Conservation (phyloP, 108 stramenopile species). For the Pseudonitzschia multiseries region DNA sequence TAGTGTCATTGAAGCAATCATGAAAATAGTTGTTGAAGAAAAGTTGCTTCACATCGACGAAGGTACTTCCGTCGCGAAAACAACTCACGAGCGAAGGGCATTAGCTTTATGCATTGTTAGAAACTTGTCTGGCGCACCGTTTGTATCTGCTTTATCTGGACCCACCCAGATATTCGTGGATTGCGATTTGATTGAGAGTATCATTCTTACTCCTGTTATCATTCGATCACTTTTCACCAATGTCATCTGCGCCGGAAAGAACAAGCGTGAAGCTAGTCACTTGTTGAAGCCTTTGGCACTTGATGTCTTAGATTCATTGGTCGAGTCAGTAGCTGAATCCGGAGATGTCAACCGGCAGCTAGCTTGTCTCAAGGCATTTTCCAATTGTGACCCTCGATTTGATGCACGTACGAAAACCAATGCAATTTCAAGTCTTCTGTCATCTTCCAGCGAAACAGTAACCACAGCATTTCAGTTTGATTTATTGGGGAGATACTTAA, state of each 20-base stretch:
- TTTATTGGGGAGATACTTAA: slow-evolving; percentile 36
- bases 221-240: slow-evolving; percentile 63
- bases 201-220: slow-evolving; percentile 46
- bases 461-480: slow-evolving; percentile 6
- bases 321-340: slow-evolving; percentile 21
- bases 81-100: slow-evolving; percentile 65
- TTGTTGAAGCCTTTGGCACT: slow-evolving; percentile 48
- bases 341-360: slow-evolving; percentile 37
- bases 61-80: slow-evolving; percentile 30
- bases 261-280: slow-evolving; percentile 31
- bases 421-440: slow-evolving; percentile 48
- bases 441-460: slow-evolving; percentile 20
- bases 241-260: slow-evolving; percentile 50
- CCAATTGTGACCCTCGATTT: slow-evolving; percentile 63
- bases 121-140: slow-evolving; percentile 46
- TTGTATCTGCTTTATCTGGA: slow-evolving; percentile 53
- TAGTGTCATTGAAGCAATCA: slow-evolving; percentile 46
- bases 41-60: slow-evolving; percentile 40
- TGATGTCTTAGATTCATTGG: slow-evolving; percentile 23
- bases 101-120: slow-evolving; percentile 59
- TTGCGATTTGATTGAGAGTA: slow-evolving; percentile 42
- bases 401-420: slow-evolving; percentile 72
- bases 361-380: slow-evolving; percentile 52
- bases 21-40: slow-evolving; percentile 57
- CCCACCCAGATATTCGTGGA: slow-evolving; percentile 45